Evolutionary conservation across 106 monocot species (phyloP).

Genomic region (Ottelia alismoides): DNA sequence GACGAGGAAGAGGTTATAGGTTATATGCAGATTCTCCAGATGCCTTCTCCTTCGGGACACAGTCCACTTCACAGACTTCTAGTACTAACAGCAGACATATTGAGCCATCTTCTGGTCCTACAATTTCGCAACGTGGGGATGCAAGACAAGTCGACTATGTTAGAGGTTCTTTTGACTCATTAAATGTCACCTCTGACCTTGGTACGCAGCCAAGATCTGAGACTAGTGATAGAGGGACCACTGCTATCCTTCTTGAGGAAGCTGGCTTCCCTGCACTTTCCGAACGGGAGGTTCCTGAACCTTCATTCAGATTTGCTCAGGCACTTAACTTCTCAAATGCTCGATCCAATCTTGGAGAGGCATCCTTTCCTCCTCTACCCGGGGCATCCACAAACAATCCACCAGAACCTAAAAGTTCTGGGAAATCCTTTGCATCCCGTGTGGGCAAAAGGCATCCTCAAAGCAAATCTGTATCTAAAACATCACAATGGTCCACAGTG

Average conservation of each 20-base stretch:
- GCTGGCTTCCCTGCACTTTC: constrained; percentile 68
- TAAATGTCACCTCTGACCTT: constrained; percentile 18
- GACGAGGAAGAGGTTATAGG: constrained; percentile 59
- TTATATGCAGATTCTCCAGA: constrained; percentile 34
- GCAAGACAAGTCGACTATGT: constrained; percentile 16
- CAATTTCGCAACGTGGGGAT: constrained; percentile 20
- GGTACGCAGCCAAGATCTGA: constrained; percentile 10
- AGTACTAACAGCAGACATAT: constrained; percentile 21
- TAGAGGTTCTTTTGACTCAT: constrained; percentile 18
- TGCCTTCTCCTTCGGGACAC: constrained; percentile 32
- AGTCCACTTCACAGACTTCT: constrained; percentile 50
- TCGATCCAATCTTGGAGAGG: constrained; percentile 31
- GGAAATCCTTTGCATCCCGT: constrained; percentile 1
- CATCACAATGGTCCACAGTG: constrained; percentile 9
- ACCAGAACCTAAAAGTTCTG: constrained; percentile 14
- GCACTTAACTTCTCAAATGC: constrained; percentile 30
- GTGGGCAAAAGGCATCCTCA: constrained; percentile 1
- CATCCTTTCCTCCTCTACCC: constrained; percentile 84
- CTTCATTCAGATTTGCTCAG: constrained; percentile 48
- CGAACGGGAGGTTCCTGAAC: constrained; percentile 34
- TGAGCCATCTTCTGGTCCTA: constrained; percentile 24
- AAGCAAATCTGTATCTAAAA: neutral
- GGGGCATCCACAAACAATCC: constrained; percentile 26
- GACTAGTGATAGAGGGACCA: constrained; percentile 2
- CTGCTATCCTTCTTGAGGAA: constrained; percentile 50